A percentile compares a stretch with the other conserved stretches of the same genome.
phyloP scores from a whole-genome alignment of 164 flowering plant genomes.

The Aristolochia californica region DNA sequence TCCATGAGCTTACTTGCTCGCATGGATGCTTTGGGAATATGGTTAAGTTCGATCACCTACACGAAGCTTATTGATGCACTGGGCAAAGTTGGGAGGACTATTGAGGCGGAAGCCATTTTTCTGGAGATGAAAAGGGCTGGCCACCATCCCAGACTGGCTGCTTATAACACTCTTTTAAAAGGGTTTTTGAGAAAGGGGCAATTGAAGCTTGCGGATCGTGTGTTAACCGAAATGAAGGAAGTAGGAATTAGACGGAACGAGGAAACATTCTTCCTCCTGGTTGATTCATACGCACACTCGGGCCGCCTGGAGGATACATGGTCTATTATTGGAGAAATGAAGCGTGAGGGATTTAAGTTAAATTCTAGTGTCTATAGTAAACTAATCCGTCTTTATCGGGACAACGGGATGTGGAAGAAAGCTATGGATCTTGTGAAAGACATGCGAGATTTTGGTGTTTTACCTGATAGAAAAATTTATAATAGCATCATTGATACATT shows the following conservation, averaged over 20 bases:
- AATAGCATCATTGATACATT: conserved; percentile 72
- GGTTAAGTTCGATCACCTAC: conserved; percentile 28
- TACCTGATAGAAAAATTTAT: conserved; percentile 42
- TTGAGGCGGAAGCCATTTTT: conserved; percentile 72
- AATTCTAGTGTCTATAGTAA: conserved; percentile 51
- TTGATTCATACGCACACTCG: conserved; percentile 48
- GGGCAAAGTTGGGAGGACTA: conserved; percentile 51
- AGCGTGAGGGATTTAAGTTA: conserved; percentile 27
- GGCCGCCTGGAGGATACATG: conserved; percentile 63
- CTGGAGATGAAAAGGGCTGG: conserved; percentile 45
- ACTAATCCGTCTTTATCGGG: conserved; percentile 57
- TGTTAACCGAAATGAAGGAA: conserved; percentile 33
- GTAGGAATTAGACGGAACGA: conserved; percentile 25
- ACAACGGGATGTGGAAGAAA: conserved; percentile 92
- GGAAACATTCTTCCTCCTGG: conserved; percentile 45
- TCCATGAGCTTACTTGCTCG: conserved; percentile 42
- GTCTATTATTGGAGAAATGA: conserved; percentile 50
- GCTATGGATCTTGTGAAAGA: conserved; percentile 51
- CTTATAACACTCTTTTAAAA: conserved; percentile 45
- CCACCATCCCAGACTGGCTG: conserved; percentile 18
- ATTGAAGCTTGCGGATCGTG: conserved; percentile 28
- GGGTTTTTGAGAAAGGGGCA: conserved; percentile 61
- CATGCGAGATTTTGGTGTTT: conserved; percentile 45
- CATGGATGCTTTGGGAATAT: conserved; percentile 55
- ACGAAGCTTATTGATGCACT: conserved; percentile 41